These are phyloP conservation scores for Pestalotiopsis fici DNA, from an alignment of 2,329 filamentous ascomycete species.

Conservation along the genomic window DNA sequence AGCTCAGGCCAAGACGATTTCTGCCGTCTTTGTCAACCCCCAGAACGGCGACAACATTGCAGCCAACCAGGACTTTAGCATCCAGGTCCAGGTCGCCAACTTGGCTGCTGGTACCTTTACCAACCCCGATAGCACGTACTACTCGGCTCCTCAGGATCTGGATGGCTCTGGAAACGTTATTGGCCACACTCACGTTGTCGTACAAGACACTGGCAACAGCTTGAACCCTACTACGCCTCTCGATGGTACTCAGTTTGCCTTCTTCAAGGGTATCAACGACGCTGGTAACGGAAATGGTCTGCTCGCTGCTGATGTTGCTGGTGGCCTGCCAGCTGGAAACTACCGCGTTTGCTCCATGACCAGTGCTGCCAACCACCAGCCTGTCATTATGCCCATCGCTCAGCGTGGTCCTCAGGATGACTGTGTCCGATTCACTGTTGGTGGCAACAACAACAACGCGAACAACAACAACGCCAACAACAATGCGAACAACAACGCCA, in stretches of 20 bases:
- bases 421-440: constrained; percentile 16
- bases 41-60: constrained; percentile 49
- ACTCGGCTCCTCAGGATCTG: constrained; percentile 58
- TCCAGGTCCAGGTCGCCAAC: constrained; percentile 54
- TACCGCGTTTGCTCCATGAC: constrained; percentile 69
- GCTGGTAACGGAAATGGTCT: constrained; percentile 56
- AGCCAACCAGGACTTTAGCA: constrained; percentile 51
- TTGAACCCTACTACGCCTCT: constrained; percentile 53
- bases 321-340: constrained; percentile 61
- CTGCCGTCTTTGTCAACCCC: constrained; percentile 54
- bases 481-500: constrained; percentile 17
- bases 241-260: constrained; percentile 55
- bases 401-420: constrained; percentile 69
- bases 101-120: constrained; percentile 61
- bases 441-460: constrained; percentile 21
- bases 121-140: constrained; percentile 61
- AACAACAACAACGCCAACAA: constrained; percentile 20
- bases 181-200: constrained; percentile 60
- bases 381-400: constrained; percentile 66
- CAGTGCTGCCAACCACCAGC: constrained; percentile 65
- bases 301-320: constrained; percentile 53
- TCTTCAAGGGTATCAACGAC: constrained; percentile 70
- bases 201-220: constrained; percentile 55
- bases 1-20: constrained; percentile 56
- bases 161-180: constrained; percentile 50